Evolutionary conservation across 495 filamentous ascomycete species (phyloP), one percentile per base, ranked within the genome.

Genomic region (Penicillium atrosanguineum): DNA sequence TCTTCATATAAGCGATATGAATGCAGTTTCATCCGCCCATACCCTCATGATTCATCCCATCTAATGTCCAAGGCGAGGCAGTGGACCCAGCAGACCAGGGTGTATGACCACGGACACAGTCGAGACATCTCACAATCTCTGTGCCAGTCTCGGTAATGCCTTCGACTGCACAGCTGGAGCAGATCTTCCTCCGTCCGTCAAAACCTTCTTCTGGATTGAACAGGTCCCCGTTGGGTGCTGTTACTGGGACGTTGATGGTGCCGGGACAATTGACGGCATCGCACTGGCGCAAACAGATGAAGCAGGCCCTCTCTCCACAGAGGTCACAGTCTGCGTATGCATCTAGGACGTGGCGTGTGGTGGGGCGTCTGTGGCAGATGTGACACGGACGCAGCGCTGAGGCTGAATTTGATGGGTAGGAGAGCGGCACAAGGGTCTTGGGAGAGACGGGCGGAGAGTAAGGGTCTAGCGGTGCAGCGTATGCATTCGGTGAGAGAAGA

Each of bases 231-330:
- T 37, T 29, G 41, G 18, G 19, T 39, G 34, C 29, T 38, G 39
- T 29, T 4, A 29, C 15, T 7, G 39, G 1, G 0, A 31, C 26
- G 20, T 25, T 46, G 15, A 21, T 37, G 5, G 44, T 50, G 1
- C 61, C 59, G n/a, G 50, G 42, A 50, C 73, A 77, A 38, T 60
- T 44, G 16, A 48, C 15, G 8, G 65, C 62, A 48, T 75, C 69
- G 53, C 79, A 82, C 46, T 77, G 69, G 37, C 79, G 68, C 16
- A 82, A 66, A 63, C 78, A 82, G 42, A 82, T 74, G 50, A 73
- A 80, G 55, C 79, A 82, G 15, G 75, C 73, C 29, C 79, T 64
- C 34, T 75, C 49, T 15, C 62, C 66, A 49, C 79, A 82, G 6
- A 76, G 52, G 52, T 77, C 72, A 56, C 78, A 82, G 47, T 81